Percentiles rank a stretch among this genome's conserved stretches.
phyloP scores from a whole-genome alignment of 768 basidiomycete genomes.

The Hygrophorus pudorinus region DNA sequence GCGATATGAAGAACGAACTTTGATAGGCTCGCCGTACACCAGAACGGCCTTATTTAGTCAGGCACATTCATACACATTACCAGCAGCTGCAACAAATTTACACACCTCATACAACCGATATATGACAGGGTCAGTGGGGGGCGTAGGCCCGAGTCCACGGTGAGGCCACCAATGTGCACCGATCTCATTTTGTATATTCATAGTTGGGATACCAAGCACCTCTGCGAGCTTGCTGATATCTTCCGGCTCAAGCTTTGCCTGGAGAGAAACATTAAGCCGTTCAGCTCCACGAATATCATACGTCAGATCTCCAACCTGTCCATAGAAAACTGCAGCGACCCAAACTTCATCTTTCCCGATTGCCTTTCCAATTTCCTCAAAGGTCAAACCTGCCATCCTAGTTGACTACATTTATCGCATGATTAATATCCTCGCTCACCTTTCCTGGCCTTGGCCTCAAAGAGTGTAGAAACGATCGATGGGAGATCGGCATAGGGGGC shows the following conservation, averaged over 20 bases:
- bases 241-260: constrained; percentile 61
- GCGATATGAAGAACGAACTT: constrained; percentile 35
- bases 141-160: constrained; percentile 58
- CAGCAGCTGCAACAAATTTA: neutral
- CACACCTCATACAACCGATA: constrained; percentile 74
- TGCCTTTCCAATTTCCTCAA: constrained; percentile 54
- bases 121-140: constrained; percentile 70
- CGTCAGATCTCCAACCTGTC: constrained; percentile 37
- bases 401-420: neutral
- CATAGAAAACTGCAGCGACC: constrained; percentile 77
- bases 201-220: constrained; percentile 37
- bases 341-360: constrained; percentile 72
- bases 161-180: constrained; percentile 69
- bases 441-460: constrained; percentile 61
- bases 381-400: constrained; percentile 42
- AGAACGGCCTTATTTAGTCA: constrained; percentile 40
- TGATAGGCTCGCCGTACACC: constrained; percentile 75
- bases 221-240: constrained; percentile 46
- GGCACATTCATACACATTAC: too few species aligned
- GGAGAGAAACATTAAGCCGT: neutral
- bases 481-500: constrained; percentile 43
- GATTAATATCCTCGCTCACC: constrained; percentile 23
- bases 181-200: constrained; percentile 31
- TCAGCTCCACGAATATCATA: neutral
- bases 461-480: constrained; percentile 35